These are phyloP conservation scores for Lodderomyces pseudojiufengensis DNA, from an alignment of 1,139 yeast species.

Conservation along the genomic window DNA sequence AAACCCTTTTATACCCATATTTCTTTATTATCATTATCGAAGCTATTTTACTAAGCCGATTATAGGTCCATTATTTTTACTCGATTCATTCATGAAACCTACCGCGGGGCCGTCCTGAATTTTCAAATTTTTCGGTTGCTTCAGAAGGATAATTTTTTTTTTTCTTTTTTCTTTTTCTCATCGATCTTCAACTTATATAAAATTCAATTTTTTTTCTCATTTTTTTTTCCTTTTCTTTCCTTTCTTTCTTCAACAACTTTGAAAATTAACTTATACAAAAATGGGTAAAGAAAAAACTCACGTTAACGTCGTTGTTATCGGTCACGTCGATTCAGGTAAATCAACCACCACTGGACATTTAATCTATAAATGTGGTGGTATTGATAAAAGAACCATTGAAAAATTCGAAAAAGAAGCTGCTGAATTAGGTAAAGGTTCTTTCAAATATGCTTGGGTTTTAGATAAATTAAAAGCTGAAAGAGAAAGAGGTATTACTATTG, in stretches of 20 bases:
- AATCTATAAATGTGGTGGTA: conserved; percentile 92
- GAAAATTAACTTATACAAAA: conserved; percentile 9
- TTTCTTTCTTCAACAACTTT: conserved; percentile 7
- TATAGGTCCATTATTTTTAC: too few relatives aligned
- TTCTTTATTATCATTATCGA: too few relatives aligned
- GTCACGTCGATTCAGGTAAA: conserved; percentile 97
- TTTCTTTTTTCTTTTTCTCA: not conserved
- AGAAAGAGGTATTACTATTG: conserved; percentile 96
- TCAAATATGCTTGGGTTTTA: conserved; percentile 98
- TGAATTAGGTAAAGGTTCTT: conserved; percentile 96
- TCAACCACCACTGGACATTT: conserved; percentile 98
- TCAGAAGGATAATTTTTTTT: conserved; percentile 6
- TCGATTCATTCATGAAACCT: too few relatives aligned
- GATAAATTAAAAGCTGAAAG: conserved; percentile 96
- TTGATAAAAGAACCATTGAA: conserved; percentile 97
- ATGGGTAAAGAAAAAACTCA: conserved; percentile 93
- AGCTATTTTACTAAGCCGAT: too few relatives aligned
- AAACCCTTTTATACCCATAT: too few relatives aligned
- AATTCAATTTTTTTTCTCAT: conserved; percentile 4
- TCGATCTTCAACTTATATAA: too few relatives aligned
- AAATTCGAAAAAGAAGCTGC: conserved; percentile 99
- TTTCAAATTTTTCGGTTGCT: too few relatives aligned
- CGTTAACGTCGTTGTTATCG: conserved; percentile 99
- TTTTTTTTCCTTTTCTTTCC: conserved; percentile 7
- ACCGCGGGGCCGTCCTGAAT: too few relatives aligned